Evolutionary conservation across 805 yeast species (phyloP), one percentile per base, ranked within the genome.

Genomic region (Danielia reshetovae): DNA sequence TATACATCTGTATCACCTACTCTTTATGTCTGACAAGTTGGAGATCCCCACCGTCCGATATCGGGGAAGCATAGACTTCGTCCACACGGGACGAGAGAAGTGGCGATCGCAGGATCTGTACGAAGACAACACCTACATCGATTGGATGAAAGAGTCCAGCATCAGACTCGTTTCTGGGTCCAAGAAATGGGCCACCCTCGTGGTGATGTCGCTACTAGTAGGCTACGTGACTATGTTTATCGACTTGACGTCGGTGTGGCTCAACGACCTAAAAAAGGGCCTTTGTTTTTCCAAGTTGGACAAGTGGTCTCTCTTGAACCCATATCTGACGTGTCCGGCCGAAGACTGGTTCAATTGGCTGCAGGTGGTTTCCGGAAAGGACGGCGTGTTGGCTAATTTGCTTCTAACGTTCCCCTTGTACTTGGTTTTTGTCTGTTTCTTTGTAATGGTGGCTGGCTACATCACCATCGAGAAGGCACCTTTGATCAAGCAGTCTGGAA

Each of bases 231-330:
- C 82, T 0, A 62, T 77, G 0, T 40, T 63, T 13, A 59, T 78
- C 16, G 81, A 79, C 43, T 65, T 74, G 42, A 41, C 62, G 0
- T 62, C 79, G 1, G 72, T 66, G 16, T 65, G 71, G 65, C 54
- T 78, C 29, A 68, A 74, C 37, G 82, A 76, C 43, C 38, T 74
- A 29, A 70, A 72, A 33, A 69, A 65, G 38, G 85, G 85, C 0
- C 44, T 69, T 5, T 79, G 85, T 44, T 43, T 59, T 7, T 51
- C 63, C 30, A 48, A 53, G 25, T 41, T 56, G 7, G 65, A 62
- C 35, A 47, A 49, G 24, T 66, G 72, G 72, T 63, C 72, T 13
- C 54, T 65, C 12, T 41, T 66, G 15, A 59, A 57, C 39, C 73
- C 72, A 3, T 66, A 65, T 38, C 62, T 56, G 61, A 61, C 70